Evolutionary conservation across 2,329 filamentous ascomycete species (phyloP).

Genomic region (Thermoascus crustaceus): DNA sequence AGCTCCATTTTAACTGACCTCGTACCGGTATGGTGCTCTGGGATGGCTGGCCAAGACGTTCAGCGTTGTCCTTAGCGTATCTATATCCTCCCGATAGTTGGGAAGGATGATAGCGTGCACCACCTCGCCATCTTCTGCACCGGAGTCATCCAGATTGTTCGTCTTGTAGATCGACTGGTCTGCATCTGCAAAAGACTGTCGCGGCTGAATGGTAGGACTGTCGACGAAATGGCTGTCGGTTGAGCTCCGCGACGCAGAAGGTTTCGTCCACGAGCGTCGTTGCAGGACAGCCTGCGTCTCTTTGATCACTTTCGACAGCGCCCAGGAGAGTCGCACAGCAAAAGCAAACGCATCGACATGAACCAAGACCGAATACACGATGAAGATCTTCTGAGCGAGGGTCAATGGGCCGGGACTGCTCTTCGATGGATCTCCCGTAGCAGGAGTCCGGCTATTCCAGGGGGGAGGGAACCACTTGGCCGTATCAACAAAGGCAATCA

Average conservation of each 20-base stretch:
- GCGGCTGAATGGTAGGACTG: slow-evolving; percentile 8
- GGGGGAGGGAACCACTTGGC: slow-evolving; percentile 6
- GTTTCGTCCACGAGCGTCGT: slow-evolving; percentile 9
- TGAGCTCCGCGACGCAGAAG: not conserved
- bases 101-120: slow-evolving; percentile 63
- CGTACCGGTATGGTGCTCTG: slow-evolving; percentile 55
- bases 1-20: slow-evolving; percentile 46
- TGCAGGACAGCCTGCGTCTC: slow-evolving; percentile 15
- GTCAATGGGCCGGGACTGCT: slow-evolving; percentile 9
- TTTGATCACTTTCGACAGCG: slow-evolving; percentile 36
- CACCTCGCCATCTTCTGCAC: slow-evolving; percentile 42
- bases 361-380: slow-evolving; percentile 58
- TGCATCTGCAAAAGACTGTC: not conserved
- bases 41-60: slow-evolving; percentile 61
- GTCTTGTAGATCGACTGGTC: slow-evolving; percentile 10
- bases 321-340: slow-evolving; percentile 39
- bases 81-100: slow-evolving; percentile 66
- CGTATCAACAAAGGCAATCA: slow-evolving; percentile 7
- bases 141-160: slow-evolving; percentile 46
- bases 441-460: slow-evolving; percentile 12
- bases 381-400: slow-evolving; percentile 38
- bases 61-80: slow-evolving; percentile 60
- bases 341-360: slow-evolving; percentile 58
- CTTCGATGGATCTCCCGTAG: not conserved
- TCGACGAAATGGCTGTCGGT: slow-evolving; percentile 5